A percentile compares a stretch with the other conserved stretches of the same genome.
Conservation (phyloP, 2,329 filamentous ascomycete genomes). For the Beauveria rudraprayagi region DNA sequence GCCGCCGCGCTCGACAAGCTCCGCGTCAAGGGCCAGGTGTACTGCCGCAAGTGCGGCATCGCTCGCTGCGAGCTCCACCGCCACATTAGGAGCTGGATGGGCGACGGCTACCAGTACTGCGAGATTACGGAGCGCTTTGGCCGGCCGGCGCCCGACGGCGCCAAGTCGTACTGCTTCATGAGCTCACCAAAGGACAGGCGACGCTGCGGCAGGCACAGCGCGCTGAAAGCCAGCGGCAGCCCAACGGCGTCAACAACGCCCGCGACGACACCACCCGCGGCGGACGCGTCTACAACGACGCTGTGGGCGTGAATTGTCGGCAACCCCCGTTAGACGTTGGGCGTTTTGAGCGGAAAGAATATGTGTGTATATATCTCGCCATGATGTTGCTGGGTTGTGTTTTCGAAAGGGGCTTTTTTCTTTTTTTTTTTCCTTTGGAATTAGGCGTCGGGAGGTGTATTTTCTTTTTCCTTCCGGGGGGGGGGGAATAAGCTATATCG, state of each 20-base stretch:
- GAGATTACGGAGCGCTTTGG: constrained; percentile 51
- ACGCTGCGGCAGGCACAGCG: constrained; percentile 48
- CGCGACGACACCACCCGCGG: not conserved
- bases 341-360: not conserved
- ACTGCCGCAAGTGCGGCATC: constrained; percentile 55
- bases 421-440: too few species aligned
- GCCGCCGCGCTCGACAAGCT: constrained; percentile 32
- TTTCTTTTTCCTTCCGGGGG: too few species aligned
- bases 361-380: too few species aligned
- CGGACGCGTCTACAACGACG: not conserved
- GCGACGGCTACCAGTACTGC: constrained; percentile 50
- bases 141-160: constrained; percentile 35
- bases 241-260: not conserved
- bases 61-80: constrained; percentile 55
- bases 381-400: too few species aligned
- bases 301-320: not conserved
- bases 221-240: not conserved
- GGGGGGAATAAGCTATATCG: too few species aligned
- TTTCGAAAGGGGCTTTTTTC: too few species aligned
- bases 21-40: constrained; percentile 49
- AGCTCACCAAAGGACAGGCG: constrained; percentile 51
- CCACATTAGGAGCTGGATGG: constrained; percentile 54
- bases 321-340: not conserved
- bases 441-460: too few species aligned
- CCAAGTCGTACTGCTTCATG: constrained; percentile 47